phyloP scores from a whole-genome alignment of 2,329 filamentous ascomycete genomes.

The Botrytis porri region DNA sequence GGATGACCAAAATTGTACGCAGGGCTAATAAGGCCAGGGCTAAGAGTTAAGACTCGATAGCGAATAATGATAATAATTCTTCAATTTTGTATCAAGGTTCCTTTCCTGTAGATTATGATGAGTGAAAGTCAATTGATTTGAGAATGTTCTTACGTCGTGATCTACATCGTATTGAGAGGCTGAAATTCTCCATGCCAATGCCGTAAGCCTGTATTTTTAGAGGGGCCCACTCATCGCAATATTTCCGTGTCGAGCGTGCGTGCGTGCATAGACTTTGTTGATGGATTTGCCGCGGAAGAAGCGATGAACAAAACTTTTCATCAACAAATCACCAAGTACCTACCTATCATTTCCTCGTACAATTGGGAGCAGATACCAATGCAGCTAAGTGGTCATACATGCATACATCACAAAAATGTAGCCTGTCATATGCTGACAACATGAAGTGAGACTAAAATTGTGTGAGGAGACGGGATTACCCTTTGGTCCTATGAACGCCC shows the following conservation, averaged over 20 bases:
- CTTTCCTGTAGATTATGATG: neutral
- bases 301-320: neutral
- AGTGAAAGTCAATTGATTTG: neutral
- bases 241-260: neutral
- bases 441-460: neutral
- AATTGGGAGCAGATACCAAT: neutral
- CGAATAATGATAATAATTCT: conserved; percentile 16
- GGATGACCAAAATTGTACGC: conserved; percentile 11
- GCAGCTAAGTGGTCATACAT: neutral
- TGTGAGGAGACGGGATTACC: neutral
- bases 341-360: neutral
- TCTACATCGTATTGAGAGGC: neutral
- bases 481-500: neutral
- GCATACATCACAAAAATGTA: neutral
- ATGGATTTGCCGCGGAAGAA: neutral
- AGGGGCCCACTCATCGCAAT: neutral
- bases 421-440: conserved; percentile 15
- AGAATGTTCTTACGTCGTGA: neutral
- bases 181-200: neutral
- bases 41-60: conserved; percentile 3
- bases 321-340: neutral
- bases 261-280: neutral
- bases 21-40: conserved; percentile 4
- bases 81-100: neutral
- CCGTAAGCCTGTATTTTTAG: neutral